Conservation (phyloP, 257 asterid species). For the Coffea eugenioides region DNA sequence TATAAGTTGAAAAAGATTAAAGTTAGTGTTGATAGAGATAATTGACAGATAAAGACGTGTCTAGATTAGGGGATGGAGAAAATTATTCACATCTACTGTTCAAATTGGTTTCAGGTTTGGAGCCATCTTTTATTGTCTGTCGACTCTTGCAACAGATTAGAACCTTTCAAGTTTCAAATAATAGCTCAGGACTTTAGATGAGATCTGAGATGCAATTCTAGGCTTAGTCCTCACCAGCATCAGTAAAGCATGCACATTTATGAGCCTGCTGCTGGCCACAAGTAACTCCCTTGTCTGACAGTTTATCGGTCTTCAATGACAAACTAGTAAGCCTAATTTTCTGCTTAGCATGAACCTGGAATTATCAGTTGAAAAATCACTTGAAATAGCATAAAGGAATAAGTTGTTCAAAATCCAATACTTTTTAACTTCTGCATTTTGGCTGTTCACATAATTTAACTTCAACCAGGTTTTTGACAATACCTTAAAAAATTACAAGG, state of each 20-base stretch:
- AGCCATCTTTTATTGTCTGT: not conserved
- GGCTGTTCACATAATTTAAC: not conserved
- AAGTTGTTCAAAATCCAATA: not conserved
- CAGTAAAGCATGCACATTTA: not conserved
- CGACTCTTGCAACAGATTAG: not conserved
- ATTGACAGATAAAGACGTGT: not conserved
- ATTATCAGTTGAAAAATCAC: not conserved
- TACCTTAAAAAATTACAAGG: not conserved
- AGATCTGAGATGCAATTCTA: not conserved
- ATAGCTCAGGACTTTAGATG: not conserved
- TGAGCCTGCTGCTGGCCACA: not conserved
- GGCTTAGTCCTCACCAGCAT: not conserved
- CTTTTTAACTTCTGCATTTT: not conserved
- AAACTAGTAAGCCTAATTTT: not conserved
- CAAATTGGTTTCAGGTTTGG: not conserved
- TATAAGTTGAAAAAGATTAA: not conserved
- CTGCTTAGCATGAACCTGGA: not conserved
- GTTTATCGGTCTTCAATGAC: not conserved
- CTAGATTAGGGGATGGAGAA: not conserved
- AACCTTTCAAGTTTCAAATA: not conserved
- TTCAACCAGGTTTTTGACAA: not conserved
- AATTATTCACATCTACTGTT: too few relatives aligned
- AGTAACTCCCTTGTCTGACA: not conserved
- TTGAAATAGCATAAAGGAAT: not conserved
- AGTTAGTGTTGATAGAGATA: not conserved